These are phyloP conservation scores for Schizophyllum commune DNA, from an alignment of 1,284 basidiomycete genomes.

Conservation along the genomic window DNA sequence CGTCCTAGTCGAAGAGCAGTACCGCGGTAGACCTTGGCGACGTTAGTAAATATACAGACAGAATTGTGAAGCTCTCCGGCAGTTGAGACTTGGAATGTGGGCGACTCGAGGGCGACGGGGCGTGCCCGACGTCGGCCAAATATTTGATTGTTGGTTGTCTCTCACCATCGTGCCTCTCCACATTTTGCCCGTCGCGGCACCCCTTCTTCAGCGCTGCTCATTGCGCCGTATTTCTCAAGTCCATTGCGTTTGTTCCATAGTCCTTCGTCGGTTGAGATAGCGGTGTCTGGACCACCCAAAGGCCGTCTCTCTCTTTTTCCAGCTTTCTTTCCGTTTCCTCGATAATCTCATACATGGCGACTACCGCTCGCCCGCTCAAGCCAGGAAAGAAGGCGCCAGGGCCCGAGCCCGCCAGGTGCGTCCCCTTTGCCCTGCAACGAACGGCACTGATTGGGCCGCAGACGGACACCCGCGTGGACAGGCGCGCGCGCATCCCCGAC, in stretches of 20 bases:
- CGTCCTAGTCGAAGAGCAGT: too few relatives aligned
- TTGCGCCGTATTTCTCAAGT: not conserved
- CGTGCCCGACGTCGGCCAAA: too few relatives aligned
- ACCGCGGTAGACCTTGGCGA: too few relatives aligned
- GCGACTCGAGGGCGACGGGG: too few relatives aligned
- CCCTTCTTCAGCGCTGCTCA: not conserved
- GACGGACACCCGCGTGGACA: slow-evolving; percentile 55
- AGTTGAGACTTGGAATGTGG: too few relatives aligned
- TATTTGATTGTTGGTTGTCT: not conserved
- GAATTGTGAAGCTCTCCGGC: too few relatives aligned
- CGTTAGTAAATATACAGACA: too few relatives aligned
- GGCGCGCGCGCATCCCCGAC: slow-evolving; percentile 59
- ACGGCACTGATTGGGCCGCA: slow-evolving; percentile 18
- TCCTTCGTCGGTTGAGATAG: not conserved
- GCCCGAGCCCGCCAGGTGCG: slow-evolving; percentile 50
- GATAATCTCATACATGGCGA: slow-evolving; percentile 38
- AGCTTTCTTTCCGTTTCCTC: not conserved
- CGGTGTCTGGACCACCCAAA: not conserved
- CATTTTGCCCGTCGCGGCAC: not conserved
- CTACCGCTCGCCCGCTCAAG: slow-evolving; percentile 53
- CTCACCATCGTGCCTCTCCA: not conserved
- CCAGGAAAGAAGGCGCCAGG: slow-evolving; percentile 41
- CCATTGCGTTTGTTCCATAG: not conserved
- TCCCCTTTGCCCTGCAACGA: slow-evolving; percentile 10
- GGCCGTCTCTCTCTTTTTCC: not conserved